These are phyloP conservation scores for Phtheirospermum japonicum DNA, from an alignment of 257 asterid genomes.

Conservation along the genomic window DNA sequence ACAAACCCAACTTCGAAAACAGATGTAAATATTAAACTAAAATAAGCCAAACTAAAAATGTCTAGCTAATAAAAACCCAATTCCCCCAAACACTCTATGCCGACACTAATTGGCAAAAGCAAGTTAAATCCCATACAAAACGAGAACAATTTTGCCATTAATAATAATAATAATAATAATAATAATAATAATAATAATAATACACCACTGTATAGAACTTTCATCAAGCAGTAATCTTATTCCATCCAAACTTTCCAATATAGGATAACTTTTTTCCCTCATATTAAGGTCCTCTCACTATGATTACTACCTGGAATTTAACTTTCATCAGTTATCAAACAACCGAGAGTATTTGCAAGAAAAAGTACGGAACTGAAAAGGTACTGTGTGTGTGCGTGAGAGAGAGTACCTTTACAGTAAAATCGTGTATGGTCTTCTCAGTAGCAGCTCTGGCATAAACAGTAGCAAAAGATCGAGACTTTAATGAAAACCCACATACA, in stretches of 20 bases:
- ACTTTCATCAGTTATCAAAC: background rate
- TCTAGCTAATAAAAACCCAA: too few relatives aligned
- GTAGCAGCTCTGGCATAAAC: conserved; percentile 81
- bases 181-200: background rate
- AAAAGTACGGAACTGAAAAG: background rate
- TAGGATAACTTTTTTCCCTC: too few relatives aligned
- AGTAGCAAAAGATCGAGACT: conserved; percentile 47
- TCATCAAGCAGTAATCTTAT: background rate
- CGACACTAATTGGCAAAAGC: too few relatives aligned
- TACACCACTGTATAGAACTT: background rate
- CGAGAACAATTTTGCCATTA: background rate
- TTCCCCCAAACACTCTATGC: too few relatives aligned
- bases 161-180: too few relatives aligned
- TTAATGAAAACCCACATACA: conserved; percentile 39
- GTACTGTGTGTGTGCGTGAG: background rate
- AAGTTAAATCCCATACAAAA: too few relatives aligned
- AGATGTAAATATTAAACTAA: background rate
- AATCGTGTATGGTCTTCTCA: conserved; percentile 71
- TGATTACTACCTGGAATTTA: too few relatives aligned
- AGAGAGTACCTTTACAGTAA: conserved; percentile 64
- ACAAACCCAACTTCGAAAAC: background rate
- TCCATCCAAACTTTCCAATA: too few relatives aligned
- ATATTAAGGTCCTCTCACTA: too few relatives aligned
- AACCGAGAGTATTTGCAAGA: background rate
- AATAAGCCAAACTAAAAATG: too few relatives aligned